These are phyloP conservation scores for Mortierella hygrophila DNA, from an alignment of 192 early-diverging fungal genomes.

Conservation along the genomic window DNA sequence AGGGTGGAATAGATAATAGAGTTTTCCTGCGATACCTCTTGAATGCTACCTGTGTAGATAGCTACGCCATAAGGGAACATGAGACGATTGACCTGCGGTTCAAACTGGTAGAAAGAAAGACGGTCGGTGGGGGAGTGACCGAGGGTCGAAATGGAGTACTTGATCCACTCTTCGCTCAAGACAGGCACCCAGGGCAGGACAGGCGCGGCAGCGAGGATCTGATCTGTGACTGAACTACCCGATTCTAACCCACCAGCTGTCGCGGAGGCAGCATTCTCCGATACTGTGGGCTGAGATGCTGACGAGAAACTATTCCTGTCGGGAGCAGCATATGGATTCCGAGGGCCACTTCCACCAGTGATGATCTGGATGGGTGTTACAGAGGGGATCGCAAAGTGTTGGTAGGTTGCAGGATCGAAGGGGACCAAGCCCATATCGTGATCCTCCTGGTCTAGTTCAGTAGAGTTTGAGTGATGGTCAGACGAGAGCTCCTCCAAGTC, in stretches of 20 bases:
- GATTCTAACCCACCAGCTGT: background rate
- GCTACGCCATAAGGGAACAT: constrained; percentile 50
- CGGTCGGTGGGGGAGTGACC: constrained; percentile 38
- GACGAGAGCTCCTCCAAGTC: constrained; percentile 8
- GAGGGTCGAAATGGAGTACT: background rate
- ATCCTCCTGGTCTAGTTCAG: constrained; percentile 16
- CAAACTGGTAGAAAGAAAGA: constrained; percentile 41
- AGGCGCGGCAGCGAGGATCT: constrained; percentile 60
- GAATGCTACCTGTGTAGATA: constrained; percentile 33
- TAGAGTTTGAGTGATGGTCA: background rate
- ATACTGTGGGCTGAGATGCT: constrained; percentile 1
- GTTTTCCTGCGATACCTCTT: constrained; percentile 27
- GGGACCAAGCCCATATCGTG: constrained; percentile 49
- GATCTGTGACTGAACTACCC: constrained; percentile 55
- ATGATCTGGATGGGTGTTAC: constrained; percentile 24
- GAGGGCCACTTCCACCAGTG: constrained; percentile 20
- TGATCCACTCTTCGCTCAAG: constrained; percentile 46
- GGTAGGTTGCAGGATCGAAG: constrained; percentile 46
- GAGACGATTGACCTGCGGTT: constrained; percentile 38
- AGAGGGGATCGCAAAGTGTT: constrained; percentile 25
- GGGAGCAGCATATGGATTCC: background rate
- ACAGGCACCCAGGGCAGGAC: constrained; percentile 59
- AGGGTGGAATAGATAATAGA: background rate
- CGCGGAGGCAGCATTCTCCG: constrained; percentile 19
- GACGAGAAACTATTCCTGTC: background rate